Evolutionary conservation across 306 rosid genomes (phyloP), one percentile per base, ranked within the genome.

Genomic region (Vachellia collinsii): DNA sequence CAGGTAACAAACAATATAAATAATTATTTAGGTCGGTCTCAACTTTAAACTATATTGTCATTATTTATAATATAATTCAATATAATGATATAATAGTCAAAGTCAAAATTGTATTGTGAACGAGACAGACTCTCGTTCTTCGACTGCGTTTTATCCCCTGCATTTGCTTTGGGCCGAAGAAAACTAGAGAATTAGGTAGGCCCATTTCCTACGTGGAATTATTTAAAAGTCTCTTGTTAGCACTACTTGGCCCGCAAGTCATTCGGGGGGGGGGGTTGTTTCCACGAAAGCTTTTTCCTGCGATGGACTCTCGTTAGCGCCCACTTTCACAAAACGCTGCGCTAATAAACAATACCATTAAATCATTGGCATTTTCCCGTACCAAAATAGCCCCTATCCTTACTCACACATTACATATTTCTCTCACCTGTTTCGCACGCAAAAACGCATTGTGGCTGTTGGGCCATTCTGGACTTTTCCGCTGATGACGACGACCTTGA

Each of bases 131-230:
- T 36, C 34, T 29, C 34, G 34, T 29, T 29, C 2, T 29, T 29
- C 1, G 1, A 29, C 2, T 29, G 34, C 34, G 34, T 29, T 29
- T 29, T 29, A 1, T 29, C 34, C 34, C 34, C 1, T 3, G 0
- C 1, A 1, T 7, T 86, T 83, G 71, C 85, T 85, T 85, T 77
- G 74, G 83, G 78, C 77, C 85, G 69, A 85, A 85, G 88, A 13
- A 70, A 85, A 23, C 77, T 6, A 48, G 20, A 13, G 5, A 3
- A 0, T 76, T 19, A n/a, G 66, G 16, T 19, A 13, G 61, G 51
- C 29, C 12, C 3, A 5, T 4, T 17, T 43, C 75, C 43, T 5
- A 66, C 54, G 29, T 51, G 51, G 54, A 29, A 50, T 47, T 62
- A 51, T 50, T 77, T 20, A 50, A 12, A 29, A 22, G 25, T 2